Evolutionary conservation across 2,329 filamentous ascomycete species (phyloP).

Genomic region (Graphilbum sp.): DNA sequence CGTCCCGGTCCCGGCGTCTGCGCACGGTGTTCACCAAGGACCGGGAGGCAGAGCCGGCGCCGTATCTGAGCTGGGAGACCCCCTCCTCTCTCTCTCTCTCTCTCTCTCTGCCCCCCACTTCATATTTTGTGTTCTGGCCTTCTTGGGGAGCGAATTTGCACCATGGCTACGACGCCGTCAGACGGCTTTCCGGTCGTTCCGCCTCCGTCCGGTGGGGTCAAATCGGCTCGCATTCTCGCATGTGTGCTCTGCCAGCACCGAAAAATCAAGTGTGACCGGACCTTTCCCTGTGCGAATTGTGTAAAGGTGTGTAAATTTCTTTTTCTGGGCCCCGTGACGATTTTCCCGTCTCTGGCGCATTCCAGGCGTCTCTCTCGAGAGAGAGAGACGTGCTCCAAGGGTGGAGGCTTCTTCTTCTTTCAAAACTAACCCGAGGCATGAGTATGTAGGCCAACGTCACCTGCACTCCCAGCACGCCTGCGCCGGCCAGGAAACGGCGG

Average conservation of each 20-base stretch:
- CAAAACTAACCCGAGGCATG: too few species aligned
- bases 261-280: conserved; percentile 46
- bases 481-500: conserved; percentile 40
- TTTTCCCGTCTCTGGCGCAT: too few species aligned
- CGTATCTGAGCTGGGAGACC: too few species aligned
- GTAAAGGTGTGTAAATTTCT: conserved; percentile 28
- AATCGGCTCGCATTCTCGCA: conserved; percentile 30
- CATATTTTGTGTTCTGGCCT: too few species aligned
- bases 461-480: conserved; percentile 43
- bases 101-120: too few species aligned
- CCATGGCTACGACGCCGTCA: background rate
- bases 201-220: conserved; percentile 8
- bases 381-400: too few species aligned
- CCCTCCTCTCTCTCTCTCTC: too few species aligned
- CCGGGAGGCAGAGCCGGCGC: too few species aligned
- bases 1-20: too few species aligned
- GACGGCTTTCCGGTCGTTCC: background rate
- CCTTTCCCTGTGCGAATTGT: conserved; percentile 42
- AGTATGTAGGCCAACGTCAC: conserved; percentile 36
- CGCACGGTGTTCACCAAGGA: too few species aligned
- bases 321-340: too few species aligned
- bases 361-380: too few species aligned
- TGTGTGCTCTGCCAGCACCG: conserved; percentile 43
- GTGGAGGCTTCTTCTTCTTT: background rate
- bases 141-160: background rate